Evolutionary conservation across 495 filamentous ascomycete genomes (phyloP).

Genomic region (Penicillium dipodomyicola): DNA sequence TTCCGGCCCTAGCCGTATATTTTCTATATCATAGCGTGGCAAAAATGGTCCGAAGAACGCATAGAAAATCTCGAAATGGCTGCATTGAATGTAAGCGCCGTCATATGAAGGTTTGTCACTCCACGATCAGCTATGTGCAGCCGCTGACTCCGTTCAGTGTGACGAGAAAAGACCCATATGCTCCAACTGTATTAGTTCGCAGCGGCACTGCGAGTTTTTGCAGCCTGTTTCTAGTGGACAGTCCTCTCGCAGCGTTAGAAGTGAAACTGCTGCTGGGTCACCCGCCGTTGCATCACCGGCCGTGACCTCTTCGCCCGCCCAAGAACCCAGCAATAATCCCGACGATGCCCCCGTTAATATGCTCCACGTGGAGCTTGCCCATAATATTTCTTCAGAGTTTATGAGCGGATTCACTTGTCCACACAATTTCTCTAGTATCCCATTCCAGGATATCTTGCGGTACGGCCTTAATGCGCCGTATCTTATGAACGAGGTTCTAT

Average conservation of each 20-base stretch:
- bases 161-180: slow-evolving; percentile 37
- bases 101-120: slow-evolving; percentile 34
- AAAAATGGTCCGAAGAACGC: slow-evolving; percentile 35
- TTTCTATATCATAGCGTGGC: not conserved
- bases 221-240: not conserved
- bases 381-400: slow-evolving; percentile 25
- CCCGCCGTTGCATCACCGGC: slow-evolving; percentile 12
- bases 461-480: slow-evolving; percentile 21
- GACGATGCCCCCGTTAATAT: slow-evolving; percentile 31
- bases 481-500: slow-evolving; percentile 19
- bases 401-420: slow-evolving; percentile 2
- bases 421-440: not conserved
- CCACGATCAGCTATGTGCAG: not conserved
- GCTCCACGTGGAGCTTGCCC: slow-evolving; percentile 33
- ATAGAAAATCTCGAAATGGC: slow-evolving; percentile 39
- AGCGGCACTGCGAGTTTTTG: slow-evolving; percentile 26
- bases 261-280: slow-evolving; percentile 6
- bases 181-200: slow-evolving; percentile 34
- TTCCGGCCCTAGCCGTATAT: not conserved
- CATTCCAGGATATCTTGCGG: slow-evolving; percentile 13
- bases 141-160: slow-evolving; percentile 27
- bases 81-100: slow-evolving; percentile 41
- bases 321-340: slow-evolving; percentile 6
- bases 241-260: not conserved
- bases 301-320: not conserved